Conservation (phyloP, 169 alveolate genomes). For the Eimeria praecox region DNA sequence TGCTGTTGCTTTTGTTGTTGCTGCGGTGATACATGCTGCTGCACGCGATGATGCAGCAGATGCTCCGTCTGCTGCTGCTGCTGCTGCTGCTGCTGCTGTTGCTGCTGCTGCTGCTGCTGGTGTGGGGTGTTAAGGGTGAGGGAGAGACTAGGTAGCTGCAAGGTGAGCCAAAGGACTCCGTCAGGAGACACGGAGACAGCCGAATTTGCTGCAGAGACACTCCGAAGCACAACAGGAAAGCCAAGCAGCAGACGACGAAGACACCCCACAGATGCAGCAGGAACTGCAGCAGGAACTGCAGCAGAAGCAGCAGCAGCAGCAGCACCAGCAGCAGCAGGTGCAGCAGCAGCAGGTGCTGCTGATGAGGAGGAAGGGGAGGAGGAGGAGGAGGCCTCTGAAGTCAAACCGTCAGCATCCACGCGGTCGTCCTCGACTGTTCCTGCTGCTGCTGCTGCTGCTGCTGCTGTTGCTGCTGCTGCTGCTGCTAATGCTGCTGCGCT, state of each 20-base stretch:
- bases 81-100: not conserved
- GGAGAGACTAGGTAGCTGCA: slow-evolving; percentile 32
- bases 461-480: slow-evolving; percentile 48
- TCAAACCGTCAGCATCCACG: not conserved
- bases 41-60: not conserved
- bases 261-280: not conserved
- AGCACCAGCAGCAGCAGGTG: not conserved
- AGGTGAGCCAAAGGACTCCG: slow-evolving; percentile 31
- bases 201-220: slow-evolving; percentile 14
- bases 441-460: no score
- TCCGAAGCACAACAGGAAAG: slow-evolving; percentile 1
- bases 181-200: slow-evolving; percentile 42
- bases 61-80: not conserved
- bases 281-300: not conserved
- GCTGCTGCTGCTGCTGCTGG: slow-evolving; percentile 65
- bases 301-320: slow-evolving; percentile 14
- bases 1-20: not conserved
- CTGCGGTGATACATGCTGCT: slow-evolving; percentile 22
- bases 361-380: not conserved
- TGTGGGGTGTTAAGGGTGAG: not conserved
- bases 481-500: slow-evolving; percentile 2
- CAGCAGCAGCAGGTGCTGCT: not conserved
- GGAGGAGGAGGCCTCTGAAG: not conserved
- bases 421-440: not conserved
- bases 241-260: not conserved